These are phyloP conservation scores for Cyberlindnera misumaiensis DNA, from an alignment of 805 yeast species.

Conservation along the genomic window DNA sequence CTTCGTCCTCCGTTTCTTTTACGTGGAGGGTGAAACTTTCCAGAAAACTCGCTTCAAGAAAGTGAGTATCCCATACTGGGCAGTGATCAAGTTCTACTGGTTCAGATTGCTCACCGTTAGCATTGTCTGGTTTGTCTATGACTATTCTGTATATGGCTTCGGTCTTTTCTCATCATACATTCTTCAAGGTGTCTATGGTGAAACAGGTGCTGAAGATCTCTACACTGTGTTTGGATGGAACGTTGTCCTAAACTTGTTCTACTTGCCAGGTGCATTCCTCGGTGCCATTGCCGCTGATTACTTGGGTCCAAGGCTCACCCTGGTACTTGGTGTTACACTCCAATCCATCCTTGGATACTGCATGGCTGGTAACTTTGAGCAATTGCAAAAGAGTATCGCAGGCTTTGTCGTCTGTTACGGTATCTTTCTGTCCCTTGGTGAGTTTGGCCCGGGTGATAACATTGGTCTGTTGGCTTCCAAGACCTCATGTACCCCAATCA, in stretches of 20 bases:
- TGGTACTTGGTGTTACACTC: conserved; percentile 55
- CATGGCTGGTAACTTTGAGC: conserved; percentile 67
- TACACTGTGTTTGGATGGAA: conserved; percentile 88
- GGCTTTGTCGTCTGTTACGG: conserved; percentile 85
- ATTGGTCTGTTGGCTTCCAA: conserved; percentile 84
- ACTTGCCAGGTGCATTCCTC: conserved; percentile 81
- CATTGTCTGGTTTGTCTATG: conserved; percentile 85
- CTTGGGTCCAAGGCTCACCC: conserved; percentile 83
- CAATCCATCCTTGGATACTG: conserved; percentile 79
- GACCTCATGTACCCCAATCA: conserved; percentile 76
- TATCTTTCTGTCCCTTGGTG: conserved; percentile 81
- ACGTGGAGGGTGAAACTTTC: conserved; percentile 69
- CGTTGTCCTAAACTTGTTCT: conserved; percentile 79
- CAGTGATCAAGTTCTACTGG: conserved; percentile 76
- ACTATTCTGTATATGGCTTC: conserved; percentile 81
- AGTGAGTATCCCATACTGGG: conserved; percentile 56
- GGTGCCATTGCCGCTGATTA: conserved; percentile 87
- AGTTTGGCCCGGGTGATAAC: conserved; percentile 92
- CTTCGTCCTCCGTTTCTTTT: conserved; percentile 69
- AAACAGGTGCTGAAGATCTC: conserved; percentile 51
- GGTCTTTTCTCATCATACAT: conserved; percentile 78
- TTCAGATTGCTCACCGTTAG: conserved; percentile 66
- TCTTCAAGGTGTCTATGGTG: conserved; percentile 47
- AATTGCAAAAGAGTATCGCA: conserved; percentile 55
- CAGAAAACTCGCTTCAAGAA: conserved; percentile 62